Base-by-base conservation (phyloP, 345 rosid genomes). In the Clarkia xantiana region DNA sequence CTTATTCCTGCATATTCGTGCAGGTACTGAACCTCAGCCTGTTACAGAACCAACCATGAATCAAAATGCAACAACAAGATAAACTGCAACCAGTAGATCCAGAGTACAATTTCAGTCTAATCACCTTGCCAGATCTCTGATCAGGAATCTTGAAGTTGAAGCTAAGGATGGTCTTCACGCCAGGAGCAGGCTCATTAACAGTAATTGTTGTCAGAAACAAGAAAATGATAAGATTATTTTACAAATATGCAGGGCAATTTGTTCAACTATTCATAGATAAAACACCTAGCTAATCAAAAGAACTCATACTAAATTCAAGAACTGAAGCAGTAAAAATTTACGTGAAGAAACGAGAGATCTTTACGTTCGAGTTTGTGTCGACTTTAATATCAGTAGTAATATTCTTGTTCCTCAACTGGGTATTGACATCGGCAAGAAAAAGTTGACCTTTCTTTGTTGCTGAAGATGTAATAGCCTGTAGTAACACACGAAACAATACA, bases 41-140 rank as follows among this genome's bases (percentile, higher is more conserved):
- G 76, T 43, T 61, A 42, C 22, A 44, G 36, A 41, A 42, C 39
- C 17, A 9, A 6, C 14, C 17, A 14, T 29, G 36, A 14, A 49
- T 49, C 40, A 29, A 19, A 29, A 49, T 9, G 38, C 7, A 15
- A n/a, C 16, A 48, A 1, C 1, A 25, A 23, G 52, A 46, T 8
- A 1, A 22, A 11, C 40, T 12, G 11, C 14, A 20, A 48, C 9
- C 22, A 49, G 2, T 15, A 2, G 19, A 11, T 49, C 34, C 41
- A n/a, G 6, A 29, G 53, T 10, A 12, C 15, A n/a, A 15, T 8
- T n/a, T 20, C 25, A 34, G 17, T 14, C 36, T 29, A 40, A 19
- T 58, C 61, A 86, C 97, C 94, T 83, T 90, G 65, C 94, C 96
- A 41, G 97, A 90, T 67, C 89, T 81, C 58, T 81, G 94, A 68